Base-by-base conservation (phyloP, 768 basidiomycete genomes). In the Inosperma sp. region DNA sequence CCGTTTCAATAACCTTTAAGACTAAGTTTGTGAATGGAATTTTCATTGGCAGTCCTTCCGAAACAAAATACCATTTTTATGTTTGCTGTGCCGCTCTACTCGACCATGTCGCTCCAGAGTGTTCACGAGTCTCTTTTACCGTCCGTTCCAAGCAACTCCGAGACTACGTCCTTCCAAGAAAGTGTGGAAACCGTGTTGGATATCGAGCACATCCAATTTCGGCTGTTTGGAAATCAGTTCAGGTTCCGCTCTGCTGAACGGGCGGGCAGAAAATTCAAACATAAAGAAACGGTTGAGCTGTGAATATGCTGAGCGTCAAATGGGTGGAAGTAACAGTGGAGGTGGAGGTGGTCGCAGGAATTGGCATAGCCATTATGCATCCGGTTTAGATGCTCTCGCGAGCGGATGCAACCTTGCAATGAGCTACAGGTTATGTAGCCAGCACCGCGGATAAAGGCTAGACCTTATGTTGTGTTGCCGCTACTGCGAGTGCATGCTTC, bases 181-280 rank as follows among this genome's bases (percentile, higher is more conserved):
- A 34, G 48, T 30, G n/a, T 36, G 1, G 52, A 54, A 35, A 88
- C 83, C 1, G 84, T 88, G 6, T 62, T 82, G 16, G 82, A 88
- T 51, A 63, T 56, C 5, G 81, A 86, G 0, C 74, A 86, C 53
- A 75, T 89, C 23, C 79, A 81, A 54, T 83, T 94, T 58, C 84
- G 91, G 53, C 72, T 95, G 1, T 82, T 88, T 59, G 92, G 92
- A 2, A 91, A 88, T 60, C 87, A 93, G 59, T 92, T 94, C 65
- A 74, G 84, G 36, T 93, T 88, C 68, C 79, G 89, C 16, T 78
- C 88, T 12, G 81, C 84, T 5, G 92, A 93, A 49, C 75, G 92
- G 5, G 87, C 88, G 0, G 84, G 82, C 12, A 70, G 81, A 52
- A 93, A 93, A 64, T 93, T 93, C 64, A 94, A 93, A 66, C 80